phyloP scores from a whole-genome alignment of 768 basidiomycete genomes.

The Tricholomella constricta region DNA sequence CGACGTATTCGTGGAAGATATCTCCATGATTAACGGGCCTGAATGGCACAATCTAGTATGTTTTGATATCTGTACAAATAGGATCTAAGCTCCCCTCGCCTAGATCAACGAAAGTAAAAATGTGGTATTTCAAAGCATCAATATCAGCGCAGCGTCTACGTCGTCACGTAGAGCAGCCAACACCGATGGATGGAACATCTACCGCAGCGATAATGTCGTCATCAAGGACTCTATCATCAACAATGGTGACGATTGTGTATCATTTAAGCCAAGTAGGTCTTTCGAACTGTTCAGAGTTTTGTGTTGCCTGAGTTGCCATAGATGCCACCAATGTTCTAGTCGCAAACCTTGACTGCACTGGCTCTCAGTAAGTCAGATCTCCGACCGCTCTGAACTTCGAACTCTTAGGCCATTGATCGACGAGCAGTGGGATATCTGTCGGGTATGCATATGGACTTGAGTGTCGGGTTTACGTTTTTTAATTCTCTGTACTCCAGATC shows the following conservation, averaged over 20 bases:
- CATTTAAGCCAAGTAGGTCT: conserved; percentile 52
- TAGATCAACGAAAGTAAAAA: conserved; percentile 52
- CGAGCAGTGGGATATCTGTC: conserved; percentile 53
- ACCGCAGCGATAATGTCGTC: conserved; percentile 51
- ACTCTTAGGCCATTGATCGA: neutral
- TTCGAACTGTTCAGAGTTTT: neutral
- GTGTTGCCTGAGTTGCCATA: conserved; percentile 5
- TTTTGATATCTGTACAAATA: neutral
- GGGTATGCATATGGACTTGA: conserved; percentile 28
- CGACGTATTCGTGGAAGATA: conserved; percentile 47
- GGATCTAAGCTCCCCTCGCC: neutral
- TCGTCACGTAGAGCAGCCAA: conserved; percentile 45
- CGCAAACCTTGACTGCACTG: conserved; percentile 57
- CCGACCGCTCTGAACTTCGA: neutral
- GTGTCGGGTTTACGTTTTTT: neutral
- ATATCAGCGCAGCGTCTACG: conserved; percentile 47
- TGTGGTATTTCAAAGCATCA: conserved; percentile 48
- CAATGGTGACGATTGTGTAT: conserved; percentile 63
- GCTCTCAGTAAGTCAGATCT: conserved; percentile 48
- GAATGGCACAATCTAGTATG: conserved; percentile 55
- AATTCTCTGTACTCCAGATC: conserved; percentile 37
- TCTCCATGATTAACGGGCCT: conserved; percentile 50
- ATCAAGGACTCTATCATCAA: conserved; percentile 52
- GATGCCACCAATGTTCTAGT: conserved; percentile 60
- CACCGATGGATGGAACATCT: conserved; percentile 68